Evolutionary conservation across 805 yeast genomes (phyloP), one percentile per base, ranked within the genome.

Genomic region (Hanseniaspora occidentalis): DNA sequence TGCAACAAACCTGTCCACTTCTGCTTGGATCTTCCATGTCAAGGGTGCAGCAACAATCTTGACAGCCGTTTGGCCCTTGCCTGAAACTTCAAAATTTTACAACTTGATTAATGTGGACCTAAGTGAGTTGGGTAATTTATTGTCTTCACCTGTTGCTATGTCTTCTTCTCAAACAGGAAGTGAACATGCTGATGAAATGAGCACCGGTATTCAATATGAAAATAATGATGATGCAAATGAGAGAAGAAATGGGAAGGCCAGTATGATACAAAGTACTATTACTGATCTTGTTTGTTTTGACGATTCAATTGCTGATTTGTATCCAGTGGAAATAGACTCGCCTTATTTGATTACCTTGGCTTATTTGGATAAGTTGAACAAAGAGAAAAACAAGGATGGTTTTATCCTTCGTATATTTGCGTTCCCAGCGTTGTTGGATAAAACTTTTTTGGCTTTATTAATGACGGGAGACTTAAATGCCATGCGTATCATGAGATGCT

Each of bases 21-120:
- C 92, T 3, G 95, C 96, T 0, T 89, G 97, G 97, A 78, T 89
- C 42, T 92, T 84, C 66, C 96, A 89, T 53, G 96, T 89, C 10
- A 83, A 92, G 50, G 97, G 96, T 24, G 95, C 96, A 0, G 96
- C 96, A 5, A 88, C 96, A 0, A 89, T 89, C 40, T 66, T 89
- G 38, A 83, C 95, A 1, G 95, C 96, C 1, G 95, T 88, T n/a
- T 85, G 96, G 86, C 96, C 95, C 3, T 64, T 86, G 38, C 78
- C 79, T 36, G 78, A 75, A 36, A 67, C 70, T 11, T 79, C 85
- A 3, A 60, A 81, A 41, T 79, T 79, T 54, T 73, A 75, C 52
- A 70, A 76, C 47, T 69, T 80, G 47, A 79, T 84, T 33, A 79
- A 89, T n/a, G 88, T 84, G 10, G 96, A 86, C 53, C 64, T 89